A percentile compares a stretch with the other conserved stretches of the same genome.
phyloP scores from a whole-genome alignment of 345 rosid genomes.

The Linum trigynum region DNA sequence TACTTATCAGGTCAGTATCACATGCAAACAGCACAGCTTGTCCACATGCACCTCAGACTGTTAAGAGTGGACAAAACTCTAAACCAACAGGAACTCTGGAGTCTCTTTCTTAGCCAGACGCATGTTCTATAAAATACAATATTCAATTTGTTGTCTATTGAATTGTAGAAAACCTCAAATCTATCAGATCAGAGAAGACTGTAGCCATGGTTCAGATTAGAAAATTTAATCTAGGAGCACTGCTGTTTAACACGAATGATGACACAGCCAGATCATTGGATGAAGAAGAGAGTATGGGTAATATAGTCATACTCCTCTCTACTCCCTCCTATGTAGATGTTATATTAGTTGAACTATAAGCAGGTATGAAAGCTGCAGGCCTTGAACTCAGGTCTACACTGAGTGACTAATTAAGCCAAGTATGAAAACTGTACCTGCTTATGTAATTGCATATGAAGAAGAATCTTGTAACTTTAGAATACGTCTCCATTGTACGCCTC shows the following conservation, averaged over 20 bases:
- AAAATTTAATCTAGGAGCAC: too few species aligned
- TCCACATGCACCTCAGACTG: background rate
- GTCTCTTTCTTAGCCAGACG: background rate
- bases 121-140: too few species aligned
- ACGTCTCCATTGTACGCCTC: constrained; percentile 95
- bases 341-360: background rate
- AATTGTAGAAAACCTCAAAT: too few species aligned
- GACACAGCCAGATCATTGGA: too few species aligned
- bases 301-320: too few species aligned
- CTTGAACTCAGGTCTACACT: background rate
- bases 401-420: constrained; percentile 2
- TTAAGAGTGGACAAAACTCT: background rate
- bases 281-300: too few species aligned
- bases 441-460: constrained; percentile 87
- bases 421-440: constrained; percentile 57
- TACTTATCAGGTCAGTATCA: background rate
- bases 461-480: constrained; percentile 94
- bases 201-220: background rate
- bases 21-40: background rate
- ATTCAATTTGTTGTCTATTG: too few species aligned
- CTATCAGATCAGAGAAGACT: background rate
- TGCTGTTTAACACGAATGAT: too few species aligned
- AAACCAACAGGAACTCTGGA: too few species aligned
- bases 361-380: too few species aligned
- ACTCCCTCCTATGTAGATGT: too few species aligned